phyloP scores from a whole-genome alignment of 2,329 filamentous ascomycete genomes.

The Emmonsia crescens region DNA sequence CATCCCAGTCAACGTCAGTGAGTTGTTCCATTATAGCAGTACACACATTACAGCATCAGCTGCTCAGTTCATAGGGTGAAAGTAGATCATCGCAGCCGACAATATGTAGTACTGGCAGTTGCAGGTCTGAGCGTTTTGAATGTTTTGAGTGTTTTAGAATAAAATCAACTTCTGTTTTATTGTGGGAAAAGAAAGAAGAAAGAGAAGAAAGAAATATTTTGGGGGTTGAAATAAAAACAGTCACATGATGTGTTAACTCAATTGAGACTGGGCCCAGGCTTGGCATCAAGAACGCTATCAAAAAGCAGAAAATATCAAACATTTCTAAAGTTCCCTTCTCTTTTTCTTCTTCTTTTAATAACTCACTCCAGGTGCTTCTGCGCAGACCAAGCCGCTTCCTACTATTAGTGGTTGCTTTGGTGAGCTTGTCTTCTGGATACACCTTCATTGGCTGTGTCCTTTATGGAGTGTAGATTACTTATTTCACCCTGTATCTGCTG shows the following conservation, averaged over 20 bases:
- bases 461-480: slow-evolving; percentile 53
- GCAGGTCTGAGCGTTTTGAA: background rate
- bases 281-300: background rate
- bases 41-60: background rate
- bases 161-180: background rate
- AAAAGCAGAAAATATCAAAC: background rate
- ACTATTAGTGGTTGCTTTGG: slow-evolving; percentile 22
- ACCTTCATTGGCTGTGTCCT: slow-evolving; percentile 45
- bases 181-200: slow-evolving; percentile 1
- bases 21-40: slow-evolving; percentile 55
- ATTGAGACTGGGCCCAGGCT: background rate
- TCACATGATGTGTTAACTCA: background rate
- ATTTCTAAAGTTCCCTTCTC: background rate
- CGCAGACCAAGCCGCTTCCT: slow-evolving; percentile 23
- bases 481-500: slow-evolving; percentile 74
- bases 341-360: slow-evolving; percentile 17
- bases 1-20: slow-evolving; percentile 65
- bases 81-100: background rate
- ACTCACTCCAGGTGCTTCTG: slow-evolving; percentile 31
- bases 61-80: background rate
- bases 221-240: background rate
- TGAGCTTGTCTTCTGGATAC: slow-evolving; percentile 27
- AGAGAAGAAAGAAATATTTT: background rate
- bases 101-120: background rate
- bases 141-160: background rate